phyloP scores from a whole-genome alignment of 2,329 filamentous ascomycete species.

The Fusarium sp. region DNA sequence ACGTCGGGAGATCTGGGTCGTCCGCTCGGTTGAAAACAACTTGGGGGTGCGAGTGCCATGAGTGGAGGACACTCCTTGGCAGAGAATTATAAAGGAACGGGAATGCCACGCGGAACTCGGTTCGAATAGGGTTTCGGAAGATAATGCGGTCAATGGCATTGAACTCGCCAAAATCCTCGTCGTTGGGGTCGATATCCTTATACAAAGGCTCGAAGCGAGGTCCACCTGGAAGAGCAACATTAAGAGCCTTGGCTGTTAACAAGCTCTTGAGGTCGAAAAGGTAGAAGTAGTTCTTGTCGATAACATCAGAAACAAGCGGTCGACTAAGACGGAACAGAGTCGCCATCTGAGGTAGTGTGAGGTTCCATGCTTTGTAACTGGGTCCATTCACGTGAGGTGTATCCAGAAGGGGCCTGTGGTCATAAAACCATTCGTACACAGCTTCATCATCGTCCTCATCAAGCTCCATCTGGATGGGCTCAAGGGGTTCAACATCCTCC shows the following conservation, averaged over 20 bases:
- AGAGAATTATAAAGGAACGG: conserved; percentile 97
- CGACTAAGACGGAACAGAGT: conserved; percentile 92
- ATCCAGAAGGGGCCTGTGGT: conserved; percentile 90
- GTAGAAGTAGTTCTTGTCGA: conserved; percentile 97
- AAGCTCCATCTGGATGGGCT: conserved; percentile 98
- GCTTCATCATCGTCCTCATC: conserved; percentile 93
- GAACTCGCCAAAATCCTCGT: conserved; percentile 99
- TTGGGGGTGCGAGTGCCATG: conserved; percentile 95
- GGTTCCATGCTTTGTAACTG: conserved; percentile 96
- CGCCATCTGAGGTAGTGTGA: conserved; percentile 94
- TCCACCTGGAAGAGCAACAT: conserved; percentile 97
- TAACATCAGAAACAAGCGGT: conserved; percentile 89
- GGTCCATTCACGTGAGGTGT: conserved; percentile 95
- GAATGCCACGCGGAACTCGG: conserved; percentile 94
- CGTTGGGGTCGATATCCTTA: conserved; percentile 98
- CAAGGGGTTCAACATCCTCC: conserved; percentile 95
- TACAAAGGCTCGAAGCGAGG: conserved; percentile 97
- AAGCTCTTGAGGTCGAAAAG: conserved; percentile 97
- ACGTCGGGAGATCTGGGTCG: conserved; percentile 90
- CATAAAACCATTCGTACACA: conserved; percentile 97
- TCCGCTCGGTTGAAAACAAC: conserved; percentile 90
- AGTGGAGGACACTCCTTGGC: conserved; percentile 90
- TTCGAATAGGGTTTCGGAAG: conserved; percentile 93
- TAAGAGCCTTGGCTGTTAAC: conserved; percentile 94
- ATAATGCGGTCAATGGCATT: conserved; percentile 99